These are phyloP conservation scores for Cercospora janseana DNA, from an alignment of 2,329 filamentous ascomycete genomes.

Conservation along the genomic window DNA sequence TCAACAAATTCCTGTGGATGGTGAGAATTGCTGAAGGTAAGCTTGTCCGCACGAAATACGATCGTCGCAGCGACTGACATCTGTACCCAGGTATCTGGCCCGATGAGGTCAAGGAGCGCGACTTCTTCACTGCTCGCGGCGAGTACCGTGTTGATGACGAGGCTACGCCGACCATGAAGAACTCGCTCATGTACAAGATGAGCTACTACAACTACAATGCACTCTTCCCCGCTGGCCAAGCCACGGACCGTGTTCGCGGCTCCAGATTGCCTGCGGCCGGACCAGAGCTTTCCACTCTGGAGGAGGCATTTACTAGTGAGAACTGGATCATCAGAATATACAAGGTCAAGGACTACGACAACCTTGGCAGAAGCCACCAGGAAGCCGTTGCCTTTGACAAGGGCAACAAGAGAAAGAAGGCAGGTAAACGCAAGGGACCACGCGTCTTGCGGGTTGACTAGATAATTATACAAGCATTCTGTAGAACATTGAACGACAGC, in stretches of 20 bases:
- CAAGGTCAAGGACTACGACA: slow-evolving; percentile 99
- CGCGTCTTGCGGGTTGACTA: slow-evolving; percentile 67
- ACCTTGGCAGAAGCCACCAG: slow-evolving; percentile 84
- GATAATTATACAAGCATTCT: slow-evolving; percentile 11
- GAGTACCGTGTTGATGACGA: slow-evolving; percentile 94
- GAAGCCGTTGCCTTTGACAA: slow-evolving; percentile 68
- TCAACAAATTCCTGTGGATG: slow-evolving; percentile 99
- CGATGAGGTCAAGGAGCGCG: slow-evolving; percentile 95
- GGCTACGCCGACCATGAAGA: slow-evolving; percentile 95
- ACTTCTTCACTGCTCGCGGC: slow-evolving; percentile 89
- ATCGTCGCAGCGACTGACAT: slow-evolving; percentile 15
- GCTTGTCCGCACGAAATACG: neutral
- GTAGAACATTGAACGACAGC: slow-evolving; percentile 11
- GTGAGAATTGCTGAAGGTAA: slow-evolving; percentile 90
- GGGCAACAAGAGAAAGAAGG: slow-evolving; percentile 81
- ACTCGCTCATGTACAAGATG: slow-evolving; percentile 99
- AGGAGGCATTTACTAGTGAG: slow-evolving; percentile 97
- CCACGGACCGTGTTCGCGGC: slow-evolving; percentile 82
- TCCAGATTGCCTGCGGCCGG: slow-evolving; percentile 76
- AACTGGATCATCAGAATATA: slow-evolving; percentile 99
- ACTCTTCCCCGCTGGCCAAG: slow-evolving; percentile 89
- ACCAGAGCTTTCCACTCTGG: slow-evolving; percentile 80
- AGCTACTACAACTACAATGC: slow-evolving; percentile 97
- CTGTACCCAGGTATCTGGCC: slow-evolving; percentile 71
- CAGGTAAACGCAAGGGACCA: slow-evolving; percentile 68